phyloP scores from a whole-genome alignment of 305 asterid species.

The Striga hermonthica region DNA sequence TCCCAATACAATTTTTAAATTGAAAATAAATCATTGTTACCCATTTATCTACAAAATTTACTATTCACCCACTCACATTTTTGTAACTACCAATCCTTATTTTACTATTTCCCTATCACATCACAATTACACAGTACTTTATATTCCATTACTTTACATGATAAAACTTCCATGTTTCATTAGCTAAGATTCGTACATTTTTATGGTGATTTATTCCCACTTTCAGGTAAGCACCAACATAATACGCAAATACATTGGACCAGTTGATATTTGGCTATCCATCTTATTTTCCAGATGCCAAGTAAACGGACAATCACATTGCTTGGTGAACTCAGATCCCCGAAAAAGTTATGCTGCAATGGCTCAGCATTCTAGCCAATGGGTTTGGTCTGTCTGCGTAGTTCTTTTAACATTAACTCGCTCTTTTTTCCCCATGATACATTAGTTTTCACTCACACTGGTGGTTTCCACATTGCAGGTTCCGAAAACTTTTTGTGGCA shows the following conservation, averaged over 20 bases:
- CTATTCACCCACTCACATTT: too few relatives aligned
- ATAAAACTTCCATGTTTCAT: neutral
- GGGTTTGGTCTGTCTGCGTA: conserved; percentile 56
- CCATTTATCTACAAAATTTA: too few relatives aligned
- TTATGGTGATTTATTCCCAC: neutral
- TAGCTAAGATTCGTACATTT: neutral
- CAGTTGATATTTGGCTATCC: conserved; percentile 63
- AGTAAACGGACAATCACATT: conserved; percentile 28
- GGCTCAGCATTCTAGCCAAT: conserved; percentile 77
- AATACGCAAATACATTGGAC: conserved; percentile 35
- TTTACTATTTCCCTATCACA: too few relatives aligned
- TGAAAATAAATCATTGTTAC: too few relatives aligned
- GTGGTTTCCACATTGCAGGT: conserved; percentile 51
- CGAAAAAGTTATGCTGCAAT: conserved; percentile 57
- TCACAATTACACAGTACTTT: too few relatives aligned
- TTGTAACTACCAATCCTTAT: too few relatives aligned
- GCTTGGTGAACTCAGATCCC: conserved; percentile 51
- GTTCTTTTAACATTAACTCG: neutral
- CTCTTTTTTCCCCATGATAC: too few relatives aligned
- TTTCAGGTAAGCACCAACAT: neutral
- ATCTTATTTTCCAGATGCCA: conserved; percentile 16
- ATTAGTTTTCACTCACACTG: conserved; percentile 8
- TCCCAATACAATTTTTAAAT: too few relatives aligned
- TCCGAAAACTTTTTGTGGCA: conserved; percentile 71
- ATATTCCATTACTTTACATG: too few relatives aligned